Conservation (phyloP, 805 yeast species). For the Wickerhamiella kazuoi region DNA sequence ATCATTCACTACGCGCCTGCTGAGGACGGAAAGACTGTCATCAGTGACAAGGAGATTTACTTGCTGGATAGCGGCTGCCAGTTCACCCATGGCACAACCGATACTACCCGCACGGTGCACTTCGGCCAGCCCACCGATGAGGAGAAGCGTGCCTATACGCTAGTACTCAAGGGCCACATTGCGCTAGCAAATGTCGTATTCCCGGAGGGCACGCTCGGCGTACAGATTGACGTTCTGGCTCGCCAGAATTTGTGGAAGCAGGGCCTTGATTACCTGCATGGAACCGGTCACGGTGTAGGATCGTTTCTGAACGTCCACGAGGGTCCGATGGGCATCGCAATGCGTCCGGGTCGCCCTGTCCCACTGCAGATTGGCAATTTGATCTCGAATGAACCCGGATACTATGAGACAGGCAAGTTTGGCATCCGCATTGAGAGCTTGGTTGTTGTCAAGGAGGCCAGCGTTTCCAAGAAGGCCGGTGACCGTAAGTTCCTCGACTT, state of each 20-base stretch:
- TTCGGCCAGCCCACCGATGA: conserved; percentile 40
- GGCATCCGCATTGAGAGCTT: conserved; percentile 87
- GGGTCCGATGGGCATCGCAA: conserved; percentile 63
- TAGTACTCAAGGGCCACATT: conserved; percentile 82
- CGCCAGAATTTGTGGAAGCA: conserved; percentile 65
- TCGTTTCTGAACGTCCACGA: conserved; percentile 83
- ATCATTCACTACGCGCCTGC: conserved; percentile 58
- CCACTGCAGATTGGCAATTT: conserved; percentile 52
- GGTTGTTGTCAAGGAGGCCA: conserved; percentile 33
- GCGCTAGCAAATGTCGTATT: conserved; percentile 67
- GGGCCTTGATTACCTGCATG: conserved; percentile 81
- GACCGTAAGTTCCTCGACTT: conserved; percentile 46
- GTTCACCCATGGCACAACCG: conserved; percentile 87
- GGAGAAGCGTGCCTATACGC: conserved; percentile 51
- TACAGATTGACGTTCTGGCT: conserved; percentile 62
- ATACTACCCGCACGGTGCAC: conserved; percentile 76
- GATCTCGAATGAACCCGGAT: conserved; percentile 88
- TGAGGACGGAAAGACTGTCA: conserved; percentile 34
- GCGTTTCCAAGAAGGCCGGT: conserved; percentile 30
- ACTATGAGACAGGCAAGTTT: conserved; percentile 70
- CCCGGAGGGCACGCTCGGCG: conserved; percentile 61
- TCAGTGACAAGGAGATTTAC: conserved; percentile 53
- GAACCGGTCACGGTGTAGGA: conserved; percentile 98
- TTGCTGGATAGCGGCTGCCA: conserved; percentile 87
- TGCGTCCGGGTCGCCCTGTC: conserved; percentile 31